Base-by-base conservation (phyloP, 345 rosid genomes). In the Brassica rapa region DNA sequence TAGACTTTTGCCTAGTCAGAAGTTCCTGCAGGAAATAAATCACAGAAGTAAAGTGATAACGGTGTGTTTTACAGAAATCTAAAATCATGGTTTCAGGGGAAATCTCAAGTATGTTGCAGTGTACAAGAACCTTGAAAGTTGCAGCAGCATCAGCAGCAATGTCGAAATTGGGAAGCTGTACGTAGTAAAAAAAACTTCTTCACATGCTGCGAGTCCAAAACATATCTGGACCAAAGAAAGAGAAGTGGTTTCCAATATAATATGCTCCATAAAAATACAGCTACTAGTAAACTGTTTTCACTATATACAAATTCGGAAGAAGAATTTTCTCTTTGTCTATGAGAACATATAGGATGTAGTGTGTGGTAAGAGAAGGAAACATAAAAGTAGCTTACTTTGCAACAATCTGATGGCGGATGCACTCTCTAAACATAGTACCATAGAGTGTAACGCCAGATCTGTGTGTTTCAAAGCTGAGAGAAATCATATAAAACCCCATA, bases 371-470 rank as follows among this genome's bases (percentile, higher is more conserved):
- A 37, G 12, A 39, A 39, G 0, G 39, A 39, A 8, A 39, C 43
- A 39, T 8, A 8, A 9, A 39, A 39, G 43, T 9, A 1, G 3
- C 89, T 88, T 79, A 95, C 99, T 87, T 89, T 57, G 99, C 97
- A 79, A 90, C 94, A 86, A 75, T 85, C 89, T 95, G 99, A 74
- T 93, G 99, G 59, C 98, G 92, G 93, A 25, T 25, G 27, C 27
- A 25, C 27, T 25, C 27, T 1, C 27, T 25, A 25, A 25, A 2
- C 27, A 25, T 95, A 56, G 91, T 93, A 75, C 99, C 97, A 75
- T 93, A 95, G 82, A 95, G 82, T 95, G 99, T 77, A 95, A 86
- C 68, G 96, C 96, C 97, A 93, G 87, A 76, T 92, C 98, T 25
- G 94, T 73, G 79, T 84, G 21, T 84, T 30, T 85, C 93, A 39